These are phyloP conservation scores for Volutella citrinella DNA, from an alignment of 2,329 filamentous ascomycete species.

Conservation along the genomic window DNA sequence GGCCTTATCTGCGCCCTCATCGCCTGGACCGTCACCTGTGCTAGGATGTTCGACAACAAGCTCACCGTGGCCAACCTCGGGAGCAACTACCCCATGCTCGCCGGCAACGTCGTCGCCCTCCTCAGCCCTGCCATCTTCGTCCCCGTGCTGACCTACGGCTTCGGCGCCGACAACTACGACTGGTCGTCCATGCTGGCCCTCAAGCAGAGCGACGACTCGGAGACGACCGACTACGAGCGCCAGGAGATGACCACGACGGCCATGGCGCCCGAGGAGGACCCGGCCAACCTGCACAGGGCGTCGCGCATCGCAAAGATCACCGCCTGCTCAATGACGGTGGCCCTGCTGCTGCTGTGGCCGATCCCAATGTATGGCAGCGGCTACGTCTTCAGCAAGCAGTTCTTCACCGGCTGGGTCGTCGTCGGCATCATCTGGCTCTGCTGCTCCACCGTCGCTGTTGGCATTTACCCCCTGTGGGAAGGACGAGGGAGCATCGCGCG, in stretches of 20 bases:
- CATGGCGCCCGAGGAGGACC: conserved; percentile 35
- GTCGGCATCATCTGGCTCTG: conserved; percentile 73
- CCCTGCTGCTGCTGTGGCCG: conserved; percentile 80
- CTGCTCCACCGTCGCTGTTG: conserved; percentile 68
- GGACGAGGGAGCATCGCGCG: conserved; percentile 69
- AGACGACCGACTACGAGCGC: conserved; percentile 51
- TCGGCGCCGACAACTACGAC: conserved; percentile 69
- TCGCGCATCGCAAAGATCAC: conserved; percentile 43
- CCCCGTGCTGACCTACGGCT: conserved; percentile 67
- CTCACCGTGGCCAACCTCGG: conserved; percentile 75
- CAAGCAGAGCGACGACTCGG: conserved; percentile 73
- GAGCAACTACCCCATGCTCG: conserved; percentile 81
- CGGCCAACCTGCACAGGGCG: conserved; percentile 50
- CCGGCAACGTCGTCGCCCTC: conserved; percentile 79
- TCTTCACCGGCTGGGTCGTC: conserved; percentile 73
- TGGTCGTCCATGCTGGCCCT: conserved; percentile 82
- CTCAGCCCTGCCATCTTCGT: conserved; percentile 74
- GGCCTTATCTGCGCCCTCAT: conserved; percentile 65
- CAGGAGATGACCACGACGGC: conserved; percentile 7
- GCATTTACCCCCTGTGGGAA: conserved; percentile 78
- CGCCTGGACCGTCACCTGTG: conserved; percentile 69
- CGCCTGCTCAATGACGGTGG: conserved; percentile 52
- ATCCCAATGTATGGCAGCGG: conserved; percentile 84
- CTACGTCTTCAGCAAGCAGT: conserved; percentile 60
- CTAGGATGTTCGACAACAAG: conserved; percentile 64